Evolutionary conservation across 768 basidiomycete genomes (phyloP).

Genomic region (Lactarius hengduanensis): DNA sequence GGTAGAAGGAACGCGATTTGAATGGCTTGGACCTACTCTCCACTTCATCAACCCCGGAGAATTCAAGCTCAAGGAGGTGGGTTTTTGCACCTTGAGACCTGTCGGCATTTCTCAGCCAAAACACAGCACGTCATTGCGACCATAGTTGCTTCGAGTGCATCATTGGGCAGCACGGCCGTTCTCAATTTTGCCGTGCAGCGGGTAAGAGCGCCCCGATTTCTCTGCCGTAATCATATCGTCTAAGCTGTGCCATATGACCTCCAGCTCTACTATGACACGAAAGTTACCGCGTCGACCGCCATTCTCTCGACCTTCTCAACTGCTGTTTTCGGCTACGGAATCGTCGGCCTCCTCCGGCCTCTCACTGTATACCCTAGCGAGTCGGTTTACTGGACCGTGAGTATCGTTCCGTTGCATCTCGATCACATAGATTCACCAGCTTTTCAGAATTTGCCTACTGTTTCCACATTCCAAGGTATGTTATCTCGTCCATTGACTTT

Average conservation of each 20-base stretch:
- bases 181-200: conserved; percentile 61
- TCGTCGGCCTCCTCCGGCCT: conserved; percentile 58
- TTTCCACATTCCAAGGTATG: conserved; percentile 58
- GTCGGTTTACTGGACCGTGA: conserved; percentile 59
- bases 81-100: conserved; percentile 14
- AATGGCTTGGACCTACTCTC: conserved; percentile 41
- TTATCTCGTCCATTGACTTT: neutral
- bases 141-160: conserved; percentile 55
- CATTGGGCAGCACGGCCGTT: conserved; percentile 52
- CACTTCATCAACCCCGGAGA: conserved; percentile 55
- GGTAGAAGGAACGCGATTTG: conserved; percentile 47
- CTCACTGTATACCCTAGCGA: conserved; percentile 61
- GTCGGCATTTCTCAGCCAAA: neutral
- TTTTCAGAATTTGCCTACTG: conserved; percentile 51
- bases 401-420: conserved; percentile 26
- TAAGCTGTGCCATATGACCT: neutral
- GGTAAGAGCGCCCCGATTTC: conserved; percentile 35
- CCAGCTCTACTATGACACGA: conserved; percentile 58
- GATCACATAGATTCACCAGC: neutral
- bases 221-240: no score
- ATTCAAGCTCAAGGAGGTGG: conserved; percentile 59
- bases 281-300: conserved; percentile 54
- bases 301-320: conserved; percentile 64
- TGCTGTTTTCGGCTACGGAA: conserved; percentile 62
- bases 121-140: conserved; percentile 56